A percentile compares a stretch with the other conserved stretches of the same genome.
Conservation (phyloP, 1,284 basidiomycete species). For the Sporisorium reilianum region DNA sequence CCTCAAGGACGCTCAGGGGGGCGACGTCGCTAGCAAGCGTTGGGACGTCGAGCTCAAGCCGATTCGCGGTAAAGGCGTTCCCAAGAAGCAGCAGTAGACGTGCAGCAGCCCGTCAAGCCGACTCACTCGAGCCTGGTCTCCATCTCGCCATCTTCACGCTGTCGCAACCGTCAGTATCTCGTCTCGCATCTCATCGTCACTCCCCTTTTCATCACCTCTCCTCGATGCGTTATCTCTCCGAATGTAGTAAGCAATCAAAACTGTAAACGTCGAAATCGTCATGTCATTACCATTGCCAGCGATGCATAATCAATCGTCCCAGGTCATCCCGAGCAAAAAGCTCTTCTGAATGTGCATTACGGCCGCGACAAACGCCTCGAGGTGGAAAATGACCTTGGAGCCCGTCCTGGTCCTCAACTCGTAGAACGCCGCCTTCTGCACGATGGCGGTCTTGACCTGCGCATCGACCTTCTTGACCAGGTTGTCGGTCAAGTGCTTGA, state of each 20-base stretch:
- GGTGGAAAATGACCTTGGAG: constrained; percentile 66
- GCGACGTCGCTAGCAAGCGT: constrained; percentile 32
- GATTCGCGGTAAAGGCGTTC: constrained; percentile 16
- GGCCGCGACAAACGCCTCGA: constrained; percentile 67
- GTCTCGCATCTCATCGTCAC: no score
- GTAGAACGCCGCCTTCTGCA: constrained; percentile 82
- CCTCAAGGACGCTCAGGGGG: constrained; percentile 28
- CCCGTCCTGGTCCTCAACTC: constrained; percentile 64
- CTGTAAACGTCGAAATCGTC: not conserved
- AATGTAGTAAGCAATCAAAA: not conserved
- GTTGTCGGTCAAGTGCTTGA: constrained; percentile 75
- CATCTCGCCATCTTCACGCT: no score
- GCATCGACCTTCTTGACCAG: constrained; percentile 87
- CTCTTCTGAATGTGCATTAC: constrained; percentile 68
- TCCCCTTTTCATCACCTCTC: no score
- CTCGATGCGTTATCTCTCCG: not conserved
- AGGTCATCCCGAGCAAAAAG: constrained; percentile 55
- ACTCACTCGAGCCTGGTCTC: no score
- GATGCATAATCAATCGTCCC: constrained; percentile 33
- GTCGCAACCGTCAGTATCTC: no score
- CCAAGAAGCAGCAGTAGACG: constrained; percentile 20
- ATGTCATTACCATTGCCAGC: not conserved
- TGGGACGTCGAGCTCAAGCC: constrained; percentile 44
- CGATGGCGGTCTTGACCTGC: constrained; percentile 52
- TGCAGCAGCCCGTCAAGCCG: no score